A percentile compares a stretch with the other conserved stretches of the same genome.
Conservation (phyloP, 495 filamentous ascomycete species). For the Neurospora sp. region DNA sequence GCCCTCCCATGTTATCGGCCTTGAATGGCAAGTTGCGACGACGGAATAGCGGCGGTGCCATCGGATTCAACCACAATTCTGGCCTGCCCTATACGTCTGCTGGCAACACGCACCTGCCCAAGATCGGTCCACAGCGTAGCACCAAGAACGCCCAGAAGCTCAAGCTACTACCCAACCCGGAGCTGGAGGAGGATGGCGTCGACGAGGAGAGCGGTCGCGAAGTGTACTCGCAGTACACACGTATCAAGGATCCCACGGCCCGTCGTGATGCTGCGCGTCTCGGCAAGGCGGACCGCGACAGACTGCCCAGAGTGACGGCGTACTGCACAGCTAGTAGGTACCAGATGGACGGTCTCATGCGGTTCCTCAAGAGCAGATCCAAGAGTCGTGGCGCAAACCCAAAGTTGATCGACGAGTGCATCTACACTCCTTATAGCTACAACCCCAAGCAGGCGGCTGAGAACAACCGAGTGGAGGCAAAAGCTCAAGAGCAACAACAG, state of each 20-base stretch:
- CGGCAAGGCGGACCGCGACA: constrained; percentile 84
- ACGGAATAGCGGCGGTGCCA: constrained; percentile 56
- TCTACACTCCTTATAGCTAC: constrained; percentile 89
- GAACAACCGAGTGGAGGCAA: constrained; percentile 6
- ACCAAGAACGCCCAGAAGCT: constrained; percentile 94
- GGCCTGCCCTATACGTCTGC: constrained; percentile 42
- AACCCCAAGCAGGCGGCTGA: constrained; percentile 18
- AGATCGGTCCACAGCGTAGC: constrained; percentile 90
- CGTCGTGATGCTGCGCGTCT: constrained; percentile 84
- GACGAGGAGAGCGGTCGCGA: constrained; percentile 90
- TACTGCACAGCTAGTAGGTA: constrained; percentile 93
- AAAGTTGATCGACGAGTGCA: constrained; percentile 91
- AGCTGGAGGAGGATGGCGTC: constrained; percentile 59
- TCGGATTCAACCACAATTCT: constrained; percentile 1
- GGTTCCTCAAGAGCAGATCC: constrained; percentile 73
- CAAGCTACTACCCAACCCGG: constrained; percentile 85
- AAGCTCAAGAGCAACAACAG: constrained; percentile 17
- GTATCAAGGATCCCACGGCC: constrained; percentile 94
- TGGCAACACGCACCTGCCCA: constrained; percentile 41
- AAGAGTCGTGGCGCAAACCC: constrained; percentile 68
- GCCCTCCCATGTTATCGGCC: constrained; percentile 64
- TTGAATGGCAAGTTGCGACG: constrained; percentile 80
- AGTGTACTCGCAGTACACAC: constrained; percentile 85
- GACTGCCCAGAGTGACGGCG: constrained; percentile 82
- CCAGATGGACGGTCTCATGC: constrained; percentile 75